Conservation (phyloP, 2,329 filamentous ascomycete genomes). For the Lecanosticta acicola region DNA sequence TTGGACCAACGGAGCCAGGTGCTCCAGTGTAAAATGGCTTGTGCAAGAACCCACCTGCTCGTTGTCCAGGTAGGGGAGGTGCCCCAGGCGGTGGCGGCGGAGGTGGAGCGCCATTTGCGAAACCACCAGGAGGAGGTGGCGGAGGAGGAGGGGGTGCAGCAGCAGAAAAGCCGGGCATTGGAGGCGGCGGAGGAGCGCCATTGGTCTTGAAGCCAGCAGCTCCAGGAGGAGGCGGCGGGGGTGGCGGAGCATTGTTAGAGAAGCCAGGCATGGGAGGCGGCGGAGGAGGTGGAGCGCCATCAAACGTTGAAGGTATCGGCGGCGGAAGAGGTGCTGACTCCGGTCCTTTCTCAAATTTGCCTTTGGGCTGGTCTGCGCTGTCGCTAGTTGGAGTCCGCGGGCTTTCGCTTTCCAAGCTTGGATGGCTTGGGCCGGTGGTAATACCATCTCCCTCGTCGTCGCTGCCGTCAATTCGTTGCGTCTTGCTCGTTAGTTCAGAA, state of each 20-base stretch:
- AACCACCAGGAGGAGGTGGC: conserved; percentile 27
- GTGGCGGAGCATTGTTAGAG: conserved; percentile 38
- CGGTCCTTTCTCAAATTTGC: conserved; percentile 36
- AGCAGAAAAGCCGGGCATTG: conserved; percentile 39
- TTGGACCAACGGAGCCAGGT: conserved; percentile 59
- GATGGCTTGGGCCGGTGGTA: conserved; percentile 69
- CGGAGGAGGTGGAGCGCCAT: conserved; percentile 37
- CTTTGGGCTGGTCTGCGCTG: conserved; percentile 39
- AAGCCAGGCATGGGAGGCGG: conserved; percentile 45
- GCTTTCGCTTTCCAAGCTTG: conserved; percentile 65
- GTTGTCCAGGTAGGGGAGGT: conserved; percentile 54
- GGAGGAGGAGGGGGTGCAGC: conserved; percentile 42
- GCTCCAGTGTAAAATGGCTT: conserved; percentile 54
- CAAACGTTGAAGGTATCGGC: conserved; percentile 43
- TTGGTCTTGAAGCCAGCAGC: conserved; percentile 37
- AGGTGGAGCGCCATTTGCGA: conserved; percentile 45
- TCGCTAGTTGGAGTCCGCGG: conserved; percentile 60
- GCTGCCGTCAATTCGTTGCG: conserved; percentile 66
- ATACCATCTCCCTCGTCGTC: conserved; percentile 67
- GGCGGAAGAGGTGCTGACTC: conserved; percentile 45
- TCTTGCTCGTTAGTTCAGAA: conserved; percentile 67
- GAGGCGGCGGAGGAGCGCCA: conserved; percentile 37
- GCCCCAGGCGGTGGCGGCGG: conserved; percentile 61
- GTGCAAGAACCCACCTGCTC: conserved; percentile 67
- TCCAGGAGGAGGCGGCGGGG: conserved; percentile 40